Evolutionary conservation across 2,329 filamentous ascomycete species (phyloP).

Genomic region (Aureobasidium sp.): DNA sequence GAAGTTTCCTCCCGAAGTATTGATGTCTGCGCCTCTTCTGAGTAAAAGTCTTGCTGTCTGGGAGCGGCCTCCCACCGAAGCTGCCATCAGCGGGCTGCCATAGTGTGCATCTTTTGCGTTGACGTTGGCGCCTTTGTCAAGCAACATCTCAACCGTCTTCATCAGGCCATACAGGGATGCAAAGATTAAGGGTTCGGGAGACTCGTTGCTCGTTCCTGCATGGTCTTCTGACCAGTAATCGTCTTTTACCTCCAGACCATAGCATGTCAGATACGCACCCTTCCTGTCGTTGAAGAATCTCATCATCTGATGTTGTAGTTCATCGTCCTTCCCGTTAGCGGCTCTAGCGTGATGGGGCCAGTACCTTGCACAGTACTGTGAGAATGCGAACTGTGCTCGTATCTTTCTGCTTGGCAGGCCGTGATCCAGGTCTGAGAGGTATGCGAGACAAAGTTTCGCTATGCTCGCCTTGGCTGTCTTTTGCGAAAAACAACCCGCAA

Average conservation of each 20-base stretch:
- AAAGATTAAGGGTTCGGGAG: neutral
- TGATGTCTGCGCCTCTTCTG: neutral
- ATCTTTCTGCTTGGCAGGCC: neutral
- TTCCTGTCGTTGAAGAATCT: neutral
- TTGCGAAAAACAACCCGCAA: neutral
- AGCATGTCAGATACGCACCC: neutral
- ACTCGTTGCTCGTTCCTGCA: too few species aligned
- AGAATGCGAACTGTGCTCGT: neutral
- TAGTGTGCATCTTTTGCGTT: too few species aligned
- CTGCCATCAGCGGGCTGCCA: too few species aligned
- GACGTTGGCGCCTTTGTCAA: neutral
- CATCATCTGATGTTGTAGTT: neutral
- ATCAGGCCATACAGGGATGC: neutral
- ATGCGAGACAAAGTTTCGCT: neutral
- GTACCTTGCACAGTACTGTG: neutral
- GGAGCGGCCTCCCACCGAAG: too few species aligned
- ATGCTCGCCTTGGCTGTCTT: neutral
- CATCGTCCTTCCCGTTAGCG: neutral
- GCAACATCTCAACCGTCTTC: neutral
- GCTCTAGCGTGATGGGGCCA: neutral
- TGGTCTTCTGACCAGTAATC: too few species aligned
- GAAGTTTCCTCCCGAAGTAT: neutral
- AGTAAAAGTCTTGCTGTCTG: too few species aligned
- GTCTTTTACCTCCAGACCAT: neutral
- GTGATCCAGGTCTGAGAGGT: neutral